Evolutionary conservation across 2,329 filamentous ascomycete species (phyloP), one percentile per base, ranked within the genome.

Genomic region (Pseudogymnoascus sp.): DNA sequence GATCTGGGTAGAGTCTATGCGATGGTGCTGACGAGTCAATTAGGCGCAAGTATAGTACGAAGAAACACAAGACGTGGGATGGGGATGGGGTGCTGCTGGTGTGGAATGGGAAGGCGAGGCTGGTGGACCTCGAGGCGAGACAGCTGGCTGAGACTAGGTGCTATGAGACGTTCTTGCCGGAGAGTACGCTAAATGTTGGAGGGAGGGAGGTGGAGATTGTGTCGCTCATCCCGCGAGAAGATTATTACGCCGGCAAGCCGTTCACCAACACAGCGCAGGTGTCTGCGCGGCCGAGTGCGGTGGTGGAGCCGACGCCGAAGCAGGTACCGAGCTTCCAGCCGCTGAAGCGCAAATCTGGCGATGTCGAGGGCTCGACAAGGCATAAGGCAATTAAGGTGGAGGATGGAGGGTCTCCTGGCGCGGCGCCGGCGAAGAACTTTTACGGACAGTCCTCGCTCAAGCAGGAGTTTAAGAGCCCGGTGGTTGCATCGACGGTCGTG

Each of bases 21-120:
- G 16, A 4, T 53, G 37, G n/a, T 19, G 33, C 35, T 38, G 11
- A 61, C 7, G 16, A 5, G 38, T 19, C 12, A 11, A 31, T 38
- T 14, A 85, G 84, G 87, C 84, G 88, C 19, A 89, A 89, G 72
- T 83, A 82, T 61, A 89, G 86, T 0, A 82, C 78, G 5, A 90
- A 89, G 73, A 91, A 90, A 75, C 84, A 90, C 73, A 90, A 90
- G 72, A 90, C 86, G 4, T 91, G 88, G 87, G 88, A 90, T 69
- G 87, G 88, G 2, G 88, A 91, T 73, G 88, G 87, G 1, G 79
- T 89, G 2, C 77, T 90, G 7, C 78, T 79, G 3, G 78, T 88
- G 3, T 74, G 77, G 2, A 80, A 79, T 37, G 85, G 85, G 3
- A 82, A 82, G 70, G 86, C 82, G 3, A 79, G 78, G 61, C 77